Evolutionary conservation across 225 moss, liverwort and hornwort genomes (phyloP).

Genomic region (Ulota crispa): DNA sequence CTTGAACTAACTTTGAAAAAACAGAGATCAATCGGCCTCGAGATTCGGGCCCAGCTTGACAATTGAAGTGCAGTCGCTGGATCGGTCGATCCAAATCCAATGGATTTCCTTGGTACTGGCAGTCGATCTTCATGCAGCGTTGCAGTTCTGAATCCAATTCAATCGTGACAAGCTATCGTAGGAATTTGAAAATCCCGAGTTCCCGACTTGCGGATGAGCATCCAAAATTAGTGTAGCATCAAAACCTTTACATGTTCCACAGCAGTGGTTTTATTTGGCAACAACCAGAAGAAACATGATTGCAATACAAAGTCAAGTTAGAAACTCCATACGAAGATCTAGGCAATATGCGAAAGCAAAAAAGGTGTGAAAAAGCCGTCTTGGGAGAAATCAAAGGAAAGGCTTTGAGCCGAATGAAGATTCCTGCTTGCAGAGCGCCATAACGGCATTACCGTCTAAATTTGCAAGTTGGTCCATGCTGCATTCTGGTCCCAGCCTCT

Average conservation of each 20-base stretch:
- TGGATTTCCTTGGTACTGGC: neutral
- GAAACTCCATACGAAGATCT: slow-evolving; percentile 7
- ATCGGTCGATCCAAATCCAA: neutral
- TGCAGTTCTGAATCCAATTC: neutral
- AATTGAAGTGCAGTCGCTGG: neutral
- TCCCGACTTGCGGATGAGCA: neutral
- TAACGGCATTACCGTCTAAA: slow-evolving; percentile 19
- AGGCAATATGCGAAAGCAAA: neutral
- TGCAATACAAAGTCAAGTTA: no score
- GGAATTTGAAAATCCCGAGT: no score
- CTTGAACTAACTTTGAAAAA: neutral
- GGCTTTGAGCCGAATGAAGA: neutral
- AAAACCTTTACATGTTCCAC: neutral
- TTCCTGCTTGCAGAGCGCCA: slow-evolving; percentile 1
- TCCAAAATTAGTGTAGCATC: neutral
- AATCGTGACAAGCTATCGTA: neutral
- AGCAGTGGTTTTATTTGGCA: no score
- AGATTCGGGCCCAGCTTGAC: neutral
- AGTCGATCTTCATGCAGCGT: no score
- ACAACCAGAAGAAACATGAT: no score
- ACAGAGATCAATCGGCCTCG: neutral
- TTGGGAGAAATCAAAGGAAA: neutral
- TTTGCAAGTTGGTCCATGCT: neutral
- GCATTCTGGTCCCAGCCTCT: no score
- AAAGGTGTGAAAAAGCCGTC: neutral